Conservation (phyloP, 2,329 filamentous ascomycete species). For the Tolypocladium cylindrosporum region DNA sequence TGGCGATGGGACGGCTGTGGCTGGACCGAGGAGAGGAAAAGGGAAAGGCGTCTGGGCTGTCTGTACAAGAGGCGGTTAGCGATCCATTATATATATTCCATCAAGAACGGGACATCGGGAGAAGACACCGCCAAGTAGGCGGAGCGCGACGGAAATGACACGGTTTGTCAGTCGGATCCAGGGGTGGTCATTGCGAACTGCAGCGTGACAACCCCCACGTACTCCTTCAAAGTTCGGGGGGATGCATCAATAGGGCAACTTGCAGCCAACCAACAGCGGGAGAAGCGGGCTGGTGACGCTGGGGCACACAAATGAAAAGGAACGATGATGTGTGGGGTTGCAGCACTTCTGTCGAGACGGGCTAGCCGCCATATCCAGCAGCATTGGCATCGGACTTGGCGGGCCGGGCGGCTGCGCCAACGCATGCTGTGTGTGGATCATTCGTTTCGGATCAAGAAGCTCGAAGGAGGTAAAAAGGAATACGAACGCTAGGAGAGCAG, state of each 20-base stretch:
- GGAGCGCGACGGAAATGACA: not conserved
- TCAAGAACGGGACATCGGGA: too few relatives aligned
- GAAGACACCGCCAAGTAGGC: not conserved
- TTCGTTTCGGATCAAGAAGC: not conserved
- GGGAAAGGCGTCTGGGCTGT: conserved; percentile 3
- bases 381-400: not conserved
- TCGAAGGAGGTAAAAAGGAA: not conserved
- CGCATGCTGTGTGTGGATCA: not conserved
- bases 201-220: conserved; percentile 1
- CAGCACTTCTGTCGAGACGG: not conserved
- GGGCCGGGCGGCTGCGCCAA: not conserved
- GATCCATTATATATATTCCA: not conserved
- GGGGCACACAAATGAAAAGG: not conserved
- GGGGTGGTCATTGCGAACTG: not conserved
- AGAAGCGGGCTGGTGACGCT: not conserved
- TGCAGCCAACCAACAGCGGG: too few relatives aligned
- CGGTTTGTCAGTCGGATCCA: not conserved
- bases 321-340: not conserved
- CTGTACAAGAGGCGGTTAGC: not conserved
- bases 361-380: not conserved
- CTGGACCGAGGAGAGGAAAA: conserved; percentile 7
- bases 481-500: conserved; percentile 1
- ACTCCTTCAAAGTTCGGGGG: too few relatives aligned
- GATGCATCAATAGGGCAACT: too few relatives aligned
- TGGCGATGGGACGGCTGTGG: conserved; percentile 40